These are phyloP conservation scores for Chenopodium suecicum DNA, from an alignment of 148 eudicot genomes.

Conservation along the genomic window DNA sequence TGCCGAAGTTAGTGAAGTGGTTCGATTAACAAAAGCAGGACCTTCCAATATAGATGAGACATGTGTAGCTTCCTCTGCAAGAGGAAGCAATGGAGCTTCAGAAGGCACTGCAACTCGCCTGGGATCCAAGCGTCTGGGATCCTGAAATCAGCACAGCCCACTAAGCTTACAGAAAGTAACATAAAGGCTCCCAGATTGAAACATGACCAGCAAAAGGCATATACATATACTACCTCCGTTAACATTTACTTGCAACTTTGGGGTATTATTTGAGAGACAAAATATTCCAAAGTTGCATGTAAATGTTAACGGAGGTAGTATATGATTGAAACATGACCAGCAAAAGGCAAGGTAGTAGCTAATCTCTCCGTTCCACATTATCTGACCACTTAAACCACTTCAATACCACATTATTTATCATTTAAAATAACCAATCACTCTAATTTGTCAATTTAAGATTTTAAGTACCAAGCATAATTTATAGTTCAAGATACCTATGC, in stretches of 20 bases:
- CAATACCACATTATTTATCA: background rate
- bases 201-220: conserved; percentile 16
- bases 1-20: conserved; percentile 29
- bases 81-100: conserved; percentile 44
- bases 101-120: conserved; percentile 48
- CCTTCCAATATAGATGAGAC: conserved; percentile 42
- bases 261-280: too few relatives aligned
- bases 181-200: background rate
- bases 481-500: background rate
- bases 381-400: background rate
- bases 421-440: background rate
- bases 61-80: conserved; percentile 43
- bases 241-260: too few relatives aligned
- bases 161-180: background rate
- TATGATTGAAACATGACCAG: conserved; percentile 11
- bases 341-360: conserved; percentile 6
- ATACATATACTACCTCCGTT: too few relatives aligned
- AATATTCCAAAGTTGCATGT: too few relatives aligned
- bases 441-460: background rate
- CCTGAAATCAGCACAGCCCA: conserved; percentile 42
- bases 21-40: conserved; percentile 27
- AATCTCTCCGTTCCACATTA: background rate
- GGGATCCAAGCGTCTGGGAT: conserved; percentile 95
- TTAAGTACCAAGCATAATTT: background rate
- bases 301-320: too few relatives aligned